These are phyloP conservation scores for Maudiozyma turicensis DNA, from an alignment of 805 yeast genomes.

Conservation along the genomic window DNA sequence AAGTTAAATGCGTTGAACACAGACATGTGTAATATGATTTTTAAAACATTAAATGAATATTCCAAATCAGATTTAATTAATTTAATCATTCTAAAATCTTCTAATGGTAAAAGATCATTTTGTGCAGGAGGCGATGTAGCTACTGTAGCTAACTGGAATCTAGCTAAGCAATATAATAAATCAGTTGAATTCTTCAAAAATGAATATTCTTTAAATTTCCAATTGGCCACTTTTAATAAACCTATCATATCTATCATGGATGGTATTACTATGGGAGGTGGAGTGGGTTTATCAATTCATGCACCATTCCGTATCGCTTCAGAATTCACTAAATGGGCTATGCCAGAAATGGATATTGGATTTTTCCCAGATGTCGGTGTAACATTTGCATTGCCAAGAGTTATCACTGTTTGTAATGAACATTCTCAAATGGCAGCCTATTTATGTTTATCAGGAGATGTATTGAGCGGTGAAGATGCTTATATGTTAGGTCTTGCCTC, in stretches of 20 bases:
- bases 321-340: slow-evolving; percentile 81
- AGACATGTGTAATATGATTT: slow-evolving; percentile 63
- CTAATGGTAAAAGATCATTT: slow-evolving; percentile 53
- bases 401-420: slow-evolving; percentile 31
- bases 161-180: slow-evolving; percentile 35
- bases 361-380: slow-evolving; percentile 95
- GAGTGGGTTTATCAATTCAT: slow-evolving; percentile 86
- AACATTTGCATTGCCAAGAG: slow-evolving; percentile 74
- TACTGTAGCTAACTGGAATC: slow-evolving; percentile 55
- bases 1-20: slow-evolving; percentile 79
- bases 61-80: slow-evolving; percentile 57
- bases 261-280: slow-evolving; percentile 97
- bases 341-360: slow-evolving; percentile 98
- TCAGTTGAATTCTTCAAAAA: slow-evolving; percentile 60
- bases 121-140: slow-evolving; percentile 98
- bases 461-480: slow-evolving; percentile 69
- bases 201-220: slow-evolving; percentile 75
- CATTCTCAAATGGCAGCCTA: slow-evolving; percentile 80
- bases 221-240: slow-evolving; percentile 72
- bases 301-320: slow-evolving; percentile 91
- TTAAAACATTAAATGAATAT: slow-evolving; percentile 68
- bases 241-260: slow-evolving; percentile 82
- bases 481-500: slow-evolving; percentile 81
- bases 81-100: slow-evolving; percentile 49
- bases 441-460: slow-evolving; percentile 77